A percentile compares a stretch with the other conserved stretches of the same genome.
phyloP scores from a whole-genome alignment of 768 basidiomycete species.

The Psilocybe sp. region DNA sequence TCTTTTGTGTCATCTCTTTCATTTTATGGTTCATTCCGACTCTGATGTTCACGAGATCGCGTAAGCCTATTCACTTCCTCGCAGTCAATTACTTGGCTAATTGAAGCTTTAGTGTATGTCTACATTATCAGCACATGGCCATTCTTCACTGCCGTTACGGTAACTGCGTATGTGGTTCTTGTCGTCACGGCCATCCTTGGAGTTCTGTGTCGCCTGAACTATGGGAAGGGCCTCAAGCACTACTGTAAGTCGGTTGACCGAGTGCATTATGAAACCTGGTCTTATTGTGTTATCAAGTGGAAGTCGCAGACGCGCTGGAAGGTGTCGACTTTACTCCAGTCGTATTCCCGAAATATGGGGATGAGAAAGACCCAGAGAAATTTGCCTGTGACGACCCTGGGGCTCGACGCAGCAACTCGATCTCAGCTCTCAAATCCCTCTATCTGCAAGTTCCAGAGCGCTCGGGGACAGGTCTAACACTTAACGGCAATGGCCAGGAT shows the following conservation, averaged over 20 bases:
- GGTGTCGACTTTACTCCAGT: slow-evolving; percentile 42
- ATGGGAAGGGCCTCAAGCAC: slow-evolving; percentile 52
- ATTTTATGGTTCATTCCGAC: slow-evolving; percentile 36
- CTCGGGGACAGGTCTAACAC: neutral
- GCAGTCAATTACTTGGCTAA: neutral
- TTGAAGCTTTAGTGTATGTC: slow-evolving; percentile 32
- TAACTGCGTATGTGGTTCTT: slow-evolving; percentile 39
- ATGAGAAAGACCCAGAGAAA: slow-evolving; percentile 17
- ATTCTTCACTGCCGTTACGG: slow-evolving; percentile 46
- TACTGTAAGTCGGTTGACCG: slow-evolving; percentile 37
- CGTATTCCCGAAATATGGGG: slow-evolving; percentile 29
- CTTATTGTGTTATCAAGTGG: slow-evolving; percentile 23
- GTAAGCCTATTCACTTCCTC: slow-evolving; percentile 25
- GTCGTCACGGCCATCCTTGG: slow-evolving; percentile 40
- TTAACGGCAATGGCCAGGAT: neutral
- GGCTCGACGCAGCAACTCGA: neutral
- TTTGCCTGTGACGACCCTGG: slow-evolving; percentile 1
- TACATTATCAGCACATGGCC: slow-evolving; percentile 42
- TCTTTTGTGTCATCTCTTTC: slow-evolving; percentile 36
- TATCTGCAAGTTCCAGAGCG: slow-evolving; percentile 4
- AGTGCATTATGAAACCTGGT: neutral
- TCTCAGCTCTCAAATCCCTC: neutral
- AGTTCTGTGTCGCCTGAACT: slow-evolving; percentile 49
- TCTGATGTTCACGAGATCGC: slow-evolving; percentile 39
- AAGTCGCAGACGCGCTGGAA: slow-evolving; percentile 37